Base-by-base conservation (phyloP, 495 filamentous ascomycete species). In the Podospora anserina region DNA sequence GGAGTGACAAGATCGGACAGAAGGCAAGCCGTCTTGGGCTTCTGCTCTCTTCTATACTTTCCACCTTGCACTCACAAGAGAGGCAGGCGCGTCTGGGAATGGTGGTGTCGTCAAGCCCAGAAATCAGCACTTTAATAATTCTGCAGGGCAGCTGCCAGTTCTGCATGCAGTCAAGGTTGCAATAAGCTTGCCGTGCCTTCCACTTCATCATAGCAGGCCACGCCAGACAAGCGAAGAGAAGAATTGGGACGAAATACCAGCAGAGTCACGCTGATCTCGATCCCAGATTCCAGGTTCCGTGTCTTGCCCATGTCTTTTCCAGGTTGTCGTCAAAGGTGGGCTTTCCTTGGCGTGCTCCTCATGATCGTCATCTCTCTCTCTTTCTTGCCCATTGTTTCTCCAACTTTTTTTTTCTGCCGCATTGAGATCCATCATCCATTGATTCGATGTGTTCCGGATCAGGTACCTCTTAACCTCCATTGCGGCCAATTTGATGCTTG, bases 211-310 rank as follows among this genome's bases (percentile, higher is more conserved):
- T 49, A 11, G 39, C 39, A 49, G 39, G 39, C 39, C 7, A 49
- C 39, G 39, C 39, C 39, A 11, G 15, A 16, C 39, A 49, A 49
- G 39, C 39, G 1, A 13, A 11, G 39, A 11, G 39, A 49, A 49
- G 39, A 49, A 49, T 49, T 49, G 39, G 39, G 39, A 49, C 55
- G 55, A 58, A 26, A 58, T 58, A 19, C 55, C 55, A 16, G 19
- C 7, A 26, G 23, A 26, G 55, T 26, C 55, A 58, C 11, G 55
- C 55, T 58, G 55, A 58, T 58, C 55, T 58, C 55, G n/a, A 20
- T 26, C 55, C 55, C 55, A 26, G 23, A 58, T 58, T 58, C 55
- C 55, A 58, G 55, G 55, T 58, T 58, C 55, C 23, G n/a, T 58
- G n/a, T 58, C 55, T 58, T 49, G 39, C 7, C 2, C 39, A 49